Percentiles rank a stretch among this genome's conserved stretches.
phyloP scores from a whole-genome alignment of 306 rosid genomes.

The Cicer arietinum region DNA sequence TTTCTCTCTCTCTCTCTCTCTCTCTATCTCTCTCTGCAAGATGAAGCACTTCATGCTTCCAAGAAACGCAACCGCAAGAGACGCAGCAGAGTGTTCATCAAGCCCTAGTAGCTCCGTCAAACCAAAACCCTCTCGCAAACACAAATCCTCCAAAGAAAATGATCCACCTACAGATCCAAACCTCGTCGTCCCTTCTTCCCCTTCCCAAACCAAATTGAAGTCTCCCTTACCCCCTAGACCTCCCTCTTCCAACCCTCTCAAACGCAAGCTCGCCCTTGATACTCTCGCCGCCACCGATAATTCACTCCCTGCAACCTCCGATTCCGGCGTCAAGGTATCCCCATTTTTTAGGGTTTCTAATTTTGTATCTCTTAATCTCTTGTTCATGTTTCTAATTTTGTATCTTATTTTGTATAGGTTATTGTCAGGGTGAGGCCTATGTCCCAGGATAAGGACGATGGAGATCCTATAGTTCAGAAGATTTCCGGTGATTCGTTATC shows the following conservation, averaged over 20 bases:
- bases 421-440: slow-evolving; percentile 89
- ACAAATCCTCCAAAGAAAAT: slow-evolving; percentile 73
- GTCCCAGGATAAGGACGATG: slow-evolving; percentile 72
- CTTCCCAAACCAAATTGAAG: slow-evolving; percentile 72
- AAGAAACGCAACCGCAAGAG: slow-evolving; percentile 65
- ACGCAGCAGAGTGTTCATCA: slow-evolving; percentile 59
- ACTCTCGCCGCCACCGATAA: slow-evolving; percentile 56
- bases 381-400: background rate
- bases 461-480: slow-evolving; percentile 79
- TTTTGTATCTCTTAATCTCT: background rate
- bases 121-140: slow-evolving; percentile 60
- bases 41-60: slow-evolving; percentile 90
- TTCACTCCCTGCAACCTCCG: slow-evolving; percentile 57
- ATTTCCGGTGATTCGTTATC: slow-evolving; percentile 68
- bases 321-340: slow-evolving; percentile 91
- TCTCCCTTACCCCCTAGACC: slow-evolving; percentile 89
- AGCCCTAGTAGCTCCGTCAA: slow-evolving; percentile 65
- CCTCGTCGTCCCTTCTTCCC: slow-evolving; percentile 18
- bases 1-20: slow-evolving; percentile 21
- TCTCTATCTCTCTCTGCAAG: slow-evolving; percentile 24
- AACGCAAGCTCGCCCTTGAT: slow-evolving; percentile 80
- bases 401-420: slow-evolving; percentile 55
- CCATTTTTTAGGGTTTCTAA: background rate
- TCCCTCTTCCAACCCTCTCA: slow-evolving; percentile 86
- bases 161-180: slow-evolving; percentile 81